Evolutionary conservation across 768 basidiomycete genomes (phyloP), one percentile per base, ranked within the genome.

Genomic region (Suillus fuscotomentosus): DNA sequence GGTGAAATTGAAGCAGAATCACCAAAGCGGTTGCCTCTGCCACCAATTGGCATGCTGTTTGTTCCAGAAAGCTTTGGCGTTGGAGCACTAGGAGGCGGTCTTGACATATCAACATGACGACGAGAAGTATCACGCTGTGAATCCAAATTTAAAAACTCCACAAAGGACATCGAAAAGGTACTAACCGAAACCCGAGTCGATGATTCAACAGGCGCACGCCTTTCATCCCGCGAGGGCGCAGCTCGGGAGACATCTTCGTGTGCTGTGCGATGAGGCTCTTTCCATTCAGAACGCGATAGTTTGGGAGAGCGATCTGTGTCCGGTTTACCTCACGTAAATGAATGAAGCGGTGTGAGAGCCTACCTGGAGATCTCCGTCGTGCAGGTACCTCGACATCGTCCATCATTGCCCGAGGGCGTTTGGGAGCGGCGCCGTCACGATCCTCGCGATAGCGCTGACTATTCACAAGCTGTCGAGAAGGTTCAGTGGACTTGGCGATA

Each of bases 351-450:
- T 31, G 17, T 5, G 11, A 42, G 10, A 13, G 27, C 57, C 24
- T 59, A 59, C 57, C 57, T 59, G 39, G 41, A 42, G 57, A 59
- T 15, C 57, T 59, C 41, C 57, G 57, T 42, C 57, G 57, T 42
- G 24, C 10, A 17, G 41, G 6, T 41, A 20, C 11, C 10, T 59
- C 71, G n/a, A 68, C 72, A 27, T 69, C 50, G 10, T 70, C 68
- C 7, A 75, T 61, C 78, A 79, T 79, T 0, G 79, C 79, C 38
- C 79, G 71, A n/a, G 79, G 78, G 54, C 75, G 79, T 31, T 72
- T 73, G 54, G 75, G 71, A 7, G 66, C 70, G 0, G 70, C 63
- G 13, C 66, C 79, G n/a, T 71, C 76, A 2, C 69, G 72, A 11
- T 66, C 36, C 38, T 63, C 63, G 9, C 60, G 31, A 63, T 43